phyloP scores from a whole-genome alignment of 768 basidiomycete species.

The Tylopilus subfusipes region DNA sequence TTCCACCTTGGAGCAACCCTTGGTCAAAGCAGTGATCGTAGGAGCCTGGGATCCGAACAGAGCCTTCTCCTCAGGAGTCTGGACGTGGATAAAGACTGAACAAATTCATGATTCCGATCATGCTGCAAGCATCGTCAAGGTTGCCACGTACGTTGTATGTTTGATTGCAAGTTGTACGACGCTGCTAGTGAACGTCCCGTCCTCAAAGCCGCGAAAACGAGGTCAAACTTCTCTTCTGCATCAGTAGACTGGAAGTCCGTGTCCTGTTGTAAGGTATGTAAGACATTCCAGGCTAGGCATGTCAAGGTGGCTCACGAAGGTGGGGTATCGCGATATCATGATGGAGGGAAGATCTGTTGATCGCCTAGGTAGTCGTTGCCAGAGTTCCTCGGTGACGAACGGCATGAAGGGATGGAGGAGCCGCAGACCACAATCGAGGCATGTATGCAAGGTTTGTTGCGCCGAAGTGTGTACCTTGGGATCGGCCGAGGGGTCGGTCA shows the following conservation, averaged over 20 bases:
- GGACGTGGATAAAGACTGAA: slow-evolving; percentile 69
- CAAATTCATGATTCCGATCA: slow-evolving; percentile 1
- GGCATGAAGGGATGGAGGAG: slow-evolving; percentile 99
- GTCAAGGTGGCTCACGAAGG: slow-evolving; percentile 50
- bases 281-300: neutral
- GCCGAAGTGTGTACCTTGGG: slow-evolving; percentile 68
- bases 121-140: neutral
- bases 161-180: slow-evolving; percentile 81
- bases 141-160: slow-evolving; percentile 42
- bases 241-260: slow-evolving; percentile 56
- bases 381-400: slow-evolving; percentile 96
- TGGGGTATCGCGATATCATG: slow-evolving; percentile 85
- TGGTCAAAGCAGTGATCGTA: slow-evolving; percentile 79
- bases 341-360: slow-evolving; percentile 81
- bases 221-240: slow-evolving; percentile 82
- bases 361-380: slow-evolving; percentile 91
- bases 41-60: slow-evolving; percentile 70
- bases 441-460: slow-evolving; percentile 94
- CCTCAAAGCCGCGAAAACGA: slow-evolving; percentile 76
- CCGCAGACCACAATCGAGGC: slow-evolving; percentile 85
- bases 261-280: slow-evolving; percentile 42
- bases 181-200: slow-evolving; percentile 51
- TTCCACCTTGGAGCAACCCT: slow-evolving; percentile 77
- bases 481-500: slow-evolving; percentile 79
- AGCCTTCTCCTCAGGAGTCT: slow-evolving; percentile 55